phyloP scores from a whole-genome alignment of 2,329 filamentous ascomycete genomes.

The Dryadomyces sulphureus region DNA sequence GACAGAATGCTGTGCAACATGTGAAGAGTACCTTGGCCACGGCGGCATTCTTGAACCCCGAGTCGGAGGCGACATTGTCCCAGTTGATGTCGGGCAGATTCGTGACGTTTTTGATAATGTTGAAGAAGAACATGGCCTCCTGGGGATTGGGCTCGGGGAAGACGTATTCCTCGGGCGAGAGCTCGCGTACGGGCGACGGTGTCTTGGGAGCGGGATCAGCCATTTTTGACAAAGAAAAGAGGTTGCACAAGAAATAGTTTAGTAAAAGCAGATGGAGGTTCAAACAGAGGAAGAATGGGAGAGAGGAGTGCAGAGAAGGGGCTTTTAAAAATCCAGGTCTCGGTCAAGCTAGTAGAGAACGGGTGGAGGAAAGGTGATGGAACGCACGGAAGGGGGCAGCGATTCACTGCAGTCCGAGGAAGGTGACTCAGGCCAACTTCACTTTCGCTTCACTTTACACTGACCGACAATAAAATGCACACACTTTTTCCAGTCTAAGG shows the following conservation, averaged over 20 bases:
- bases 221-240: background rate
- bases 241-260: too few species aligned
- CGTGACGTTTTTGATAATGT: constrained; percentile 27
- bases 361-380: background rate
- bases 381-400: background rate
- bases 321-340: background rate
- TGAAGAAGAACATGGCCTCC: constrained; percentile 29
- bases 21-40: constrained; percentile 28
- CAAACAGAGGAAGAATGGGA: background rate
- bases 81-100: constrained; percentile 33
- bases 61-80: constrained; percentile 26
- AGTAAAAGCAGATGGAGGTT: background rate
- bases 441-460: background rate
- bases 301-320: background rate
- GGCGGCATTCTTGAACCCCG: constrained; percentile 28
- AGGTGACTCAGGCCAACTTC: background rate
- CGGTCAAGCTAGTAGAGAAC: background rate
- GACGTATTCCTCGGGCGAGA: background rate
- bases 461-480: too few species aligned
- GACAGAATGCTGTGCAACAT: too few species aligned
- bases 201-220: background rate
- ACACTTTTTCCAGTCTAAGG: too few species aligned
- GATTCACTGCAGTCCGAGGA: background rate
- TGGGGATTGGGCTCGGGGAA: constrained; percentile 20
- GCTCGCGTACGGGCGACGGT: background rate